Evolutionary conservation across 2,329 filamentous ascomycete genomes (phyloP), one percentile per base, ranked within the genome.

Genomic region (Trichophyton verrucosum): DNA sequence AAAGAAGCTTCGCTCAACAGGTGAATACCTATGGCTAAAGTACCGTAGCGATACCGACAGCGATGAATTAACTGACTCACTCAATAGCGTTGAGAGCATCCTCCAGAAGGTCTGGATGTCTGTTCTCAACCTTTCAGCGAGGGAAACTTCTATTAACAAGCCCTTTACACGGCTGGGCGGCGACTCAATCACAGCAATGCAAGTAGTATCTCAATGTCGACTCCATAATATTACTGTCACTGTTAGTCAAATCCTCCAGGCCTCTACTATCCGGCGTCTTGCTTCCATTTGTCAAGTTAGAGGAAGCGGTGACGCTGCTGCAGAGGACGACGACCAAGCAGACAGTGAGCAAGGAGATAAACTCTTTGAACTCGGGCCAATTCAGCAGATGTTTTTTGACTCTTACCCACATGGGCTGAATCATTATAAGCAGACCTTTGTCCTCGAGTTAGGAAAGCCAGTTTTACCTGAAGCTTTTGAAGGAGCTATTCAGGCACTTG

Each of bases 301-400:
- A 4, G 22, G 8, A 58, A 7, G 15, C 20, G 42, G 27, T 2
- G 8, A 33, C 17, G 36, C 44, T 55, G 59, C 53, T 22, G 44
- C 47, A 61, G 63, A 59, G 33, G 61, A 61, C 9, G 57, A 59
- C 61, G 56, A 56, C 30, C 38, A 62, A 13, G 3, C 15, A 13
- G n/a, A 60, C 51, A 57, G 56, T 53, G 60, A 63, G 51, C 30
- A 47, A n/a, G 58, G 40, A 1, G 67, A 72, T 7, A 61, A 67
- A 58, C 65, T 67, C 11, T 75, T 75, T 49, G 66, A 65, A 6
- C 64, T 75, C 1, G 73, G 73, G 0, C 73, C 73, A 3, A 74
- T 75, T 38, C 73, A 75, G 59, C 66, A 68, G 17, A 67, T 74
- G 6, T 72, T 74, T 62, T 74, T 73, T 22, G 69, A 68, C 20